Evolutionary conservation across 1,284 basidiomycete genomes (phyloP).

Genomic region (Cryptococcus wingfieldii): DNA sequence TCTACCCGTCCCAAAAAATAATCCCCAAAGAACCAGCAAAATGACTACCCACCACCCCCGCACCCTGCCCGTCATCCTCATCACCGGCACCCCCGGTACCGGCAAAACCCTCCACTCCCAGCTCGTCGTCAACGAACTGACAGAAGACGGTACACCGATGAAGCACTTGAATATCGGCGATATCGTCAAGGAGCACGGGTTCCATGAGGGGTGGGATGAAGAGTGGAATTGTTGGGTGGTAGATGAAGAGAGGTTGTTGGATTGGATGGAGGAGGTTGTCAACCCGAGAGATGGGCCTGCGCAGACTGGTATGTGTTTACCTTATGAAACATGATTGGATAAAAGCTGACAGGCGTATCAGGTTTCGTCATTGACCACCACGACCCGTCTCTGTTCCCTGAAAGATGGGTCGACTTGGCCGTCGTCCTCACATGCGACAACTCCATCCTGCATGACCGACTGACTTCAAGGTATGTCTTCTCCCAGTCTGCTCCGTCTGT

Average conservation of each 20-base stretch:
- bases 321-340: not conserved
- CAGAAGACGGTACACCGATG: conserved; percentile 59
- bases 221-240: conserved; percentile 94
- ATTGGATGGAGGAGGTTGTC: conserved; percentile 70
- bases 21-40: not conserved
- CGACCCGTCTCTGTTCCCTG: conserved; percentile 89
- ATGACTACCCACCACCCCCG: conserved; percentile 50
- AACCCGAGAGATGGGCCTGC: conserved; percentile 42
- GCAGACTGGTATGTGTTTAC: conserved; percentile 32
- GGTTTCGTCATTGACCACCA: conserved; percentile 97
- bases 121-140: conserved; percentile 55
- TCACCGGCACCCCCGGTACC: conserved; percentile 72
- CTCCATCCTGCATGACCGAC: conserved; percentile 78
- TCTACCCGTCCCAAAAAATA: not conserved
- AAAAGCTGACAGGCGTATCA: conserved; percentile 29
- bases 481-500: not conserved
- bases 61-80: conserved; percentile 71
- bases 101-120: conserved; percentile 88
- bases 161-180: conserved; percentile 86
- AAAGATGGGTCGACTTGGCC: conserved; percentile 96
- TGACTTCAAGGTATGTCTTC: conserved; percentile 76
- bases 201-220: conserved; percentile 82
- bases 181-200: conserved; percentile 73
- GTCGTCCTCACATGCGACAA: conserved; percentile 91
- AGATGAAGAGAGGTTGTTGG: conserved; percentile 92